Percentiles rank a stretch among this genome's conserved stretches.
These are phyloP conservation scores for Thinopyrum elongatum DNA, from an alignment of 176 grass and related monocot species.

Conservation along the genomic window DNA sequence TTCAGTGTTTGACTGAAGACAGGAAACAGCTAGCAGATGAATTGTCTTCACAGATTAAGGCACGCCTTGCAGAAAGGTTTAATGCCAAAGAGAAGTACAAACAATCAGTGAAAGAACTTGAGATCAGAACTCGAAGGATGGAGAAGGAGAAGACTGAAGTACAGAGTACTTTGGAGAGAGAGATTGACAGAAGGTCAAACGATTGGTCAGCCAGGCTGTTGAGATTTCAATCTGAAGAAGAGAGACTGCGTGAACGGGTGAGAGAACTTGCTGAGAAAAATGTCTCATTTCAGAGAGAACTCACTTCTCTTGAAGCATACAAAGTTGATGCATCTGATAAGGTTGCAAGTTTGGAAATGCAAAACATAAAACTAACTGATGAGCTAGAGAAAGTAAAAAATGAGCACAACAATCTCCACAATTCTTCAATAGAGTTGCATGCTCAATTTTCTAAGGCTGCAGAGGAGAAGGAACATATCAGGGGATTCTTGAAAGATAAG, in stretches of 20 bases:
- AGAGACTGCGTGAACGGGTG: conserved; percentile 79
- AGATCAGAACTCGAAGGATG: conserved; percentile 51
- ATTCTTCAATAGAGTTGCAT: conserved; percentile 46
- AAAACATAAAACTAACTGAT: conserved; percentile 45
- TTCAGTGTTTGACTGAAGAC: conserved; percentile 67
- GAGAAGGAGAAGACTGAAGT: conserved; percentile 79
- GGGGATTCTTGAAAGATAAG: conserved; percentile 68
- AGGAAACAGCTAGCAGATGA: conserved; percentile 59
- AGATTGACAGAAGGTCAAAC: conserved; percentile 68
- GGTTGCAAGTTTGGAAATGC: conserved; percentile 43
- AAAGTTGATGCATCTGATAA: conserved; percentile 35
- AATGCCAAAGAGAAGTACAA: conserved; percentile 62
- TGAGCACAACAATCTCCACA: conserved; percentile 51
- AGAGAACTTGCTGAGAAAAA: conserved; percentile 96
- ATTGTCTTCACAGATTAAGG: conserved; percentile 81
- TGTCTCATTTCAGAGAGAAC: conserved; percentile 88
- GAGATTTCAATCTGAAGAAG: conserved; percentile 82
- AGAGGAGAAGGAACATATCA: conserved; percentile 54
- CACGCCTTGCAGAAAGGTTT: conserved; percentile 68
- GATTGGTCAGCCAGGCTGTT: conserved; percentile 61
- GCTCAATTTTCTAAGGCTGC: conserved; percentile 48
- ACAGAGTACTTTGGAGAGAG: conserved; percentile 55
- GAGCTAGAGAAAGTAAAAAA: conserved; percentile 46
- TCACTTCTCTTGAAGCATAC: conserved; percentile 65
- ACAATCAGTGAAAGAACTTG: conserved; percentile 53